Percentiles rank a stretch among this genome's conserved stretches.
Conservation (phyloP, 768 basidiomycete species). For the Hortiboletus campestris region DNA sequence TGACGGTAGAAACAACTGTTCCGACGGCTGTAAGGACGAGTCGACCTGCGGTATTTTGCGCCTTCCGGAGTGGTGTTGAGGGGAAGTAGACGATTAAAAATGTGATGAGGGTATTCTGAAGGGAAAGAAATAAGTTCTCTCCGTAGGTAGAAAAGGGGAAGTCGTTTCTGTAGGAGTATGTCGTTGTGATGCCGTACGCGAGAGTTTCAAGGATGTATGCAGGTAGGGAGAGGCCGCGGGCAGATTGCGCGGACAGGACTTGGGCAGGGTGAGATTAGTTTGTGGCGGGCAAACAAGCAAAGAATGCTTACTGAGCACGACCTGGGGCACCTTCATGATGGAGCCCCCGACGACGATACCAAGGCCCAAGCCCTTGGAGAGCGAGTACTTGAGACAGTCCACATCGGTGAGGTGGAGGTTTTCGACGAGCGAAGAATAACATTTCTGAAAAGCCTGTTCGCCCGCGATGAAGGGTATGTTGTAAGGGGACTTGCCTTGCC, state of each 20-base stretch:
- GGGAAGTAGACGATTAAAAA: constrained; percentile 79
- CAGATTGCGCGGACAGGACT: constrained; percentile 75
- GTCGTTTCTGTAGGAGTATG: constrained; percentile 78
- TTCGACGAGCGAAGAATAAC: constrained; percentile 86
- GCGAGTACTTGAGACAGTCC: constrained; percentile 84
- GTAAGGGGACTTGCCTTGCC: constrained; percentile 55
- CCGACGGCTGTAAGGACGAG: constrained; percentile 33
- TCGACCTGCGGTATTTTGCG: constrained; percentile 29
- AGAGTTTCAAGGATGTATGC: constrained; percentile 91
- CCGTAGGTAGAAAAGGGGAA: constrained; percentile 98
- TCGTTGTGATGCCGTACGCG: constrained; percentile 84
- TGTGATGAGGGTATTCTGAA: constrained; percentile 87
- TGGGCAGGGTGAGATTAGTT: background rate
- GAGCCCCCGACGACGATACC: constrained; percentile 91
- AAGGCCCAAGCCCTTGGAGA: constrained; percentile 90
- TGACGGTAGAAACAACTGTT: constrained; percentile 35
- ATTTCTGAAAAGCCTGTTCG: constrained; percentile 57
- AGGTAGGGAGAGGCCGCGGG: constrained; percentile 81
- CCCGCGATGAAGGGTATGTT: background rate
- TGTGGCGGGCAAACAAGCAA: background rate
- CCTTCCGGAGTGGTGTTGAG: constrained; percentile 24
- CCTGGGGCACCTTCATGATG: constrained; percentile 95
- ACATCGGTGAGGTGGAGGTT: constrained; percentile 75
- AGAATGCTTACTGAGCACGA: constrained; percentile 66
- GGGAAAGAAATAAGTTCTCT: constrained; percentile 90